Evolutionary conservation across 768 basidiomycete species (phyloP).

Genomic region (Auriscalpium vulgare): DNA sequence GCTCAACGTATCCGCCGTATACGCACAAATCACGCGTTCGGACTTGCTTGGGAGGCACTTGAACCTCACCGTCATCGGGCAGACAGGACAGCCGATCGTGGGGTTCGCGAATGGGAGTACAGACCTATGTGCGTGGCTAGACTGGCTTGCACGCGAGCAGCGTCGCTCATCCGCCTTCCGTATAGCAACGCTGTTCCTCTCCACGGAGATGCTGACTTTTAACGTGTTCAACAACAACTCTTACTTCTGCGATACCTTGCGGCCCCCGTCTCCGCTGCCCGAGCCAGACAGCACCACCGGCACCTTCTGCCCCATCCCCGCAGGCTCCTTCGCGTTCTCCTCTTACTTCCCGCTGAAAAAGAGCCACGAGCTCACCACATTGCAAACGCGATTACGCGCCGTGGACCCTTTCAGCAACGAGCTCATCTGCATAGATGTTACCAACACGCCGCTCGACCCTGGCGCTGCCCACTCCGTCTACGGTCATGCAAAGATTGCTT

Average conservation of each 20-base stretch:
- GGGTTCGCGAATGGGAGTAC: constrained; percentile 53
- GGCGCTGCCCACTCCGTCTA: constrained; percentile 47
- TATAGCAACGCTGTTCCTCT: constrained; percentile 80
- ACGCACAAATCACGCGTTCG: constrained; percentile 55
- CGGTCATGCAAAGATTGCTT: constrained; percentile 56
- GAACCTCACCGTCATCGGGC: constrained; percentile 69
- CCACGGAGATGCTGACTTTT: constrained; percentile 74
- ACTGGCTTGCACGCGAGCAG: too few species aligned
- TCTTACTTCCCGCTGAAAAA: constrained; percentile 59
- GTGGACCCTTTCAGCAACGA: constrained; percentile 82
- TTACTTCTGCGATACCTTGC: constrained; percentile 72
- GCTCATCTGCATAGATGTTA: constrained; percentile 73
- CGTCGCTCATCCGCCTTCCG: neutral
- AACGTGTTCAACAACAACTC: constrained; percentile 61
- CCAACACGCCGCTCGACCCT: constrained; percentile 69
- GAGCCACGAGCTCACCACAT: constrained; percentile 71
- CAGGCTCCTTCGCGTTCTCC: constrained; percentile 79
- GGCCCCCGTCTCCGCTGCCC: constrained; percentile 64
- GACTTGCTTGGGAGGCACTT: constrained; percentile 38
- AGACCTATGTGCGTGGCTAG: constrained; percentile 49
- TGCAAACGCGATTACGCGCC: constrained; percentile 77
- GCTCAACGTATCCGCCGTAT: constrained; percentile 61
- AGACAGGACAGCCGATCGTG: constrained; percentile 47
- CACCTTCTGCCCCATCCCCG: constrained; percentile 68
- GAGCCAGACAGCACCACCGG: constrained; percentile 22